Conservation (phyloP, 768 basidiomycete species). For the Cyathus striatus region DNA sequence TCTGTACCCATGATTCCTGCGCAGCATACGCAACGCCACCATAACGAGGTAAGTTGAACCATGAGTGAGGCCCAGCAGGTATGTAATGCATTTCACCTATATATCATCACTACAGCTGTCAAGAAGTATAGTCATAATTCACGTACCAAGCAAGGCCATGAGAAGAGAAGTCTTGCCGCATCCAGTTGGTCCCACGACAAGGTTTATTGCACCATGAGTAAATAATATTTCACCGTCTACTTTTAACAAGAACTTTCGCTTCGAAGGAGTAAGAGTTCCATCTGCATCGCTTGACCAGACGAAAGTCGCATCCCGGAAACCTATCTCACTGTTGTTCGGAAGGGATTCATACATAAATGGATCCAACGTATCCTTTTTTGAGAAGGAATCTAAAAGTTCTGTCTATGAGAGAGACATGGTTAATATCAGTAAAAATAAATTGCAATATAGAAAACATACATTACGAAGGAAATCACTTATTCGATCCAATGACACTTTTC, state of each 20-base stretch:
- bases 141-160: slow-evolving; percentile 14
- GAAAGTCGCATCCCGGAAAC: slow-evolving; percentile 49
- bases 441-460: slow-evolving; percentile 12
- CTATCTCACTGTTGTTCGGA: slow-evolving; percentile 25
- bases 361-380: slow-evolving; percentile 11
- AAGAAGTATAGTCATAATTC: background rate
- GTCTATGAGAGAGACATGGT: slow-evolving; percentile 17
- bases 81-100: slow-evolving; percentile 4
- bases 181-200: slow-evolving; percentile 55
- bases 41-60: slow-evolving; percentile 1
- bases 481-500: slow-evolving; percentile 64
- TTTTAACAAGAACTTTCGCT: slow-evolving; percentile 44
- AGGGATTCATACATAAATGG: slow-evolving; percentile 7
- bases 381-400: slow-evolving; percentile 40
- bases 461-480: slow-evolving; percentile 33
- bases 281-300: slow-evolving; percentile 40
- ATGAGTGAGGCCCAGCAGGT: background rate
- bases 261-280: slow-evolving; percentile 33
- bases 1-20: slow-evolving; percentile 4
- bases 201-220: slow-evolving; percentile 42
- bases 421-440: background rate
- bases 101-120: too few species aligned
- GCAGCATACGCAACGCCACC: slow-evolving; percentile 2
- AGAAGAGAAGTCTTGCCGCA: slow-evolving; percentile 50
- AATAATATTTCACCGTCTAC: slow-evolving; percentile 52